Evolutionary conservation across 768 basidiomycete species (phyloP).

Genomic region (Leccinellum rugosiceps): DNA sequence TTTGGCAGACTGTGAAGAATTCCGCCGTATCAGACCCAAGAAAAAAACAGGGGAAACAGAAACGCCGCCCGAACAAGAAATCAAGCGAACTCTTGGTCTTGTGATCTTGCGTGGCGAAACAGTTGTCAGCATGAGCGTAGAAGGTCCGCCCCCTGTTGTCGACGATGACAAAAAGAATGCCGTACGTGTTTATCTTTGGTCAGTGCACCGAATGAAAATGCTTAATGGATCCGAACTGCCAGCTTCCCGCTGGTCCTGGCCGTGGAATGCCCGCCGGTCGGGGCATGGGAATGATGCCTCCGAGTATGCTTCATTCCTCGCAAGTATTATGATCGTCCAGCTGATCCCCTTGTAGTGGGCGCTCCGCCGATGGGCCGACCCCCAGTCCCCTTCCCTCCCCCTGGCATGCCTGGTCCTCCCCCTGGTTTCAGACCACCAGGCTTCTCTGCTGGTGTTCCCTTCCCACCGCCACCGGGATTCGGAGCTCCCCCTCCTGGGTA

Average conservation of each 20-base stretch:
- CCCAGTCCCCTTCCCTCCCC: slow-evolving; percentile 58
- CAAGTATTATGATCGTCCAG: slow-evolving; percentile 14
- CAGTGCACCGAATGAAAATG: background rate
- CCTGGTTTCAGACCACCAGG: slow-evolving; percentile 84
- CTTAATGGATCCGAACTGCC: slow-evolving; percentile 20
- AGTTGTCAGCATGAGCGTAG: slow-evolving; percentile 91
- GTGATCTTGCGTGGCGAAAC: slow-evolving; percentile 96
- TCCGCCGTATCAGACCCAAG: slow-evolving; percentile 87
- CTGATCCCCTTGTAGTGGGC: slow-evolving; percentile 44
- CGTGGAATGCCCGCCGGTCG: slow-evolving; percentile 95
- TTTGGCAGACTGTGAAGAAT: slow-evolving; percentile 97
- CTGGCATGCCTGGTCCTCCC: slow-evolving; percentile 84
- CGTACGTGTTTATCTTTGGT: slow-evolving; percentile 41
- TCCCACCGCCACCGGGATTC: slow-evolving; percentile 80
- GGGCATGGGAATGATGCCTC: slow-evolving; percentile 94
- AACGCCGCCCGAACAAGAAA: slow-evolving; percentile 79
- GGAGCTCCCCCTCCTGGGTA: slow-evolving; percentile 84
- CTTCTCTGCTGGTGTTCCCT: slow-evolving; percentile 78
- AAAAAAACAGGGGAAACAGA: slow-evolving; percentile 80
- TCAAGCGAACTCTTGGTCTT: slow-evolving; percentile 94
- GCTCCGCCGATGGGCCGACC: slow-evolving; percentile 61
- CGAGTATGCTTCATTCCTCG: slow-evolving; percentile 48
- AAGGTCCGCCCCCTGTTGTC: slow-evolving; percentile 89
- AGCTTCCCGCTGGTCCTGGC: slow-evolving; percentile 89
- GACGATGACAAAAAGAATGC: slow-evolving; percentile 87